These are phyloP conservation scores for Saposhnikovia divaricata DNA, from an alignment of 129 eudicot genomes.

Conservation along the genomic window DNA sequence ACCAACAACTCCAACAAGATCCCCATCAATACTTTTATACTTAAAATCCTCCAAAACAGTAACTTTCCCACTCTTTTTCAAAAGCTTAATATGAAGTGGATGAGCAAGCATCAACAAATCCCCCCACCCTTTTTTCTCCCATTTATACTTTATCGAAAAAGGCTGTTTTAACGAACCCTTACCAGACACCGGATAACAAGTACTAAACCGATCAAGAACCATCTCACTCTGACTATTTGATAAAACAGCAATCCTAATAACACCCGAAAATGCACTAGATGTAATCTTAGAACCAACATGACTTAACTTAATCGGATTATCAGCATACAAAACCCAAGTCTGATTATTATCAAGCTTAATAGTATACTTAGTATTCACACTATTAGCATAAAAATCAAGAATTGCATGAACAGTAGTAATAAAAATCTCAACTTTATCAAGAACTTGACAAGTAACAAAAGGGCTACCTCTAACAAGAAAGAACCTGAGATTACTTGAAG, in stretches of 20 bases:
- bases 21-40: constrained; percentile 74
- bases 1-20: constrained; percentile 81
- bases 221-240: constrained; percentile 32
- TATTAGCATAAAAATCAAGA: constrained; percentile 39
- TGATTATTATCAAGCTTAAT: constrained; percentile 61
- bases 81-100: constrained; percentile 66
- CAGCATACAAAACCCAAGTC: constrained; percentile 71
- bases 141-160: constrained; percentile 57
- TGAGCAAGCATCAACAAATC: constrained; percentile 76
- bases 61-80: constrained; percentile 25
- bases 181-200: constrained; percentile 78
- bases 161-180: constrained; percentile 40
- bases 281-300: constrained; percentile 35
- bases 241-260: constrained; percentile 54
- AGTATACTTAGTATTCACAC: constrained; percentile 35
- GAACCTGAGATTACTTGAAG: constrained; percentile 52
- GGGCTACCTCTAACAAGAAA: constrained; percentile 89
- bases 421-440: constrained; percentile 18
- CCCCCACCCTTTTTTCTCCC: constrained; percentile 72
- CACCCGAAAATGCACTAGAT: constrained; percentile 48
- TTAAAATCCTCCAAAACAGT: constrained; percentile 49
- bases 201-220: constrained; percentile 63
- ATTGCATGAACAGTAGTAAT: constrained; percentile 72
- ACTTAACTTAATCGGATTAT: constrained; percentile 39
- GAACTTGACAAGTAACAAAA: constrained; percentile 46